A percentile compares a stretch with the other conserved stretches of the same genome.
Evolutionary conservation across 2,329 filamentous ascomycete species (phyloP).

Genomic region (Paraphaeosphaeria sporulosa): DNA sequence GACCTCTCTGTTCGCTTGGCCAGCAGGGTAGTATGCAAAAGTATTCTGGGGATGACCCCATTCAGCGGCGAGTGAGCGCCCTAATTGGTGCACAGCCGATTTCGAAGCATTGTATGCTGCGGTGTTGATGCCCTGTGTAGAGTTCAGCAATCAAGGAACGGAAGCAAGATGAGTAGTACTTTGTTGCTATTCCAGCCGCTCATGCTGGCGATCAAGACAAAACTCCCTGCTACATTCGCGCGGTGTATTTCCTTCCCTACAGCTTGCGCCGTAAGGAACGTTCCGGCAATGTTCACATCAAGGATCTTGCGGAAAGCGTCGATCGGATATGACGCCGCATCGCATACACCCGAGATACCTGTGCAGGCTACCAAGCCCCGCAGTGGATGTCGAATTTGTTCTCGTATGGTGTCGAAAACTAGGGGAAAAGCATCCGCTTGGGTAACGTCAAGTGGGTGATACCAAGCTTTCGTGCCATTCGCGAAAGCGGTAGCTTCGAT

Average conservation of each 20-base stretch:
- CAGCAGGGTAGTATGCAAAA: slow-evolving; percentile 37
- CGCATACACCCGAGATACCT: slow-evolving; percentile 39
- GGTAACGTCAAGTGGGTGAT: slow-evolving; percentile 31
- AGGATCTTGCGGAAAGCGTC: slow-evolving; percentile 46
- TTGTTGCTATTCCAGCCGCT: slow-evolving; percentile 44
- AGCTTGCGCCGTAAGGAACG: slow-evolving; percentile 44
- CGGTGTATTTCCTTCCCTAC: slow-evolving; percentile 44
- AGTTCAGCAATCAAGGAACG: neutral
- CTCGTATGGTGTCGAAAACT: slow-evolving; percentile 21
- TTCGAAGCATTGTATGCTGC: slow-evolving; percentile 63
- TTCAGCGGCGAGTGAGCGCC: slow-evolving; percentile 61
- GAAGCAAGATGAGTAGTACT: neutral
- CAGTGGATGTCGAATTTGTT: slow-evolving; percentile 26
- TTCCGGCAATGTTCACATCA: slow-evolving; percentile 49
- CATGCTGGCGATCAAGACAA: slow-evolving; percentile 51
- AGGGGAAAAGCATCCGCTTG: slow-evolving; percentile 26
- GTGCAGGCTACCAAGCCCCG: slow-evolving; percentile 38
- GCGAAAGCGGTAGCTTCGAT: slow-evolving; percentile 15
- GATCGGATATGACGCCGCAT: slow-evolving; percentile 43
- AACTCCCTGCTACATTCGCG: slow-evolving; percentile 40
- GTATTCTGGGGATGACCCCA: slow-evolving; percentile 52
- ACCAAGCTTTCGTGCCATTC: slow-evolving; percentile 23
- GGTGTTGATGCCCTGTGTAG: slow-evolving; percentile 48
- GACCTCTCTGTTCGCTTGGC: slow-evolving; percentile 12
- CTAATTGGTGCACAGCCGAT: slow-evolving; percentile 61